Base-by-base conservation (phyloP, 345 rosid species). In the Hibiscus tridactylites region DNA sequence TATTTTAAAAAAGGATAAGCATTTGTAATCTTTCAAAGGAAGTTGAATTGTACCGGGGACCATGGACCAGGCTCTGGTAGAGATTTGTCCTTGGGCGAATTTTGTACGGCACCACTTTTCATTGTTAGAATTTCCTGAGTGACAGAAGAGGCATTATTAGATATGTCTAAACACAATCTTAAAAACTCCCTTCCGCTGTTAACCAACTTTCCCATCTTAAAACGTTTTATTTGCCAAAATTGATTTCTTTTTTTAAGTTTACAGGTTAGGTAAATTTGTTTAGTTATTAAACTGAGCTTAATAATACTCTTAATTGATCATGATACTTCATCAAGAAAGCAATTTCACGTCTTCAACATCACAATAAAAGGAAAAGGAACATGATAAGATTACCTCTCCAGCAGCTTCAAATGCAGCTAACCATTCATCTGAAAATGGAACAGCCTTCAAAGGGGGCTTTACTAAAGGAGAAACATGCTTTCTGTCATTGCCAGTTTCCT, bases 351-450 rank as follows among this genome's bases (percentile, higher is more conserved):
- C 39, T 26, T 46, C 39, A 46, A 31, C 24, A 17, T 66, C 57
- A 46, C 52, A 15, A 28, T 47, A 8, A 66, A 26, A 35, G 2
- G 7, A 70, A 12, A 24, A 17, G 24, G 11, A 70, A 6, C 47
- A 15, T 6, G 53, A 72, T 29, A 50, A 62, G 26, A 73, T 54
- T 88, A 95, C 97, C 99, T 92, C 97, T 76, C 99, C 99, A 68
- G 96, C 97, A 72, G 92, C 93, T 85, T 90, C 97, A 70, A 90
- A 65, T 68, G 93, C 96, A 63, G 97, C 91, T 78, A 95, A 73
- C 99, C 99, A 90, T 73, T 95, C 97, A 52, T 92, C 97, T 68
- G 97, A 95, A 79, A 92, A 92, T 42, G 99, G 97, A 83, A 77
- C 80, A 74, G 83, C 96, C 78, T 81, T 54, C 44, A 76, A 79